Conservation (phyloP, 306 rosid species). For the Bauhinia variegata region DNA sequence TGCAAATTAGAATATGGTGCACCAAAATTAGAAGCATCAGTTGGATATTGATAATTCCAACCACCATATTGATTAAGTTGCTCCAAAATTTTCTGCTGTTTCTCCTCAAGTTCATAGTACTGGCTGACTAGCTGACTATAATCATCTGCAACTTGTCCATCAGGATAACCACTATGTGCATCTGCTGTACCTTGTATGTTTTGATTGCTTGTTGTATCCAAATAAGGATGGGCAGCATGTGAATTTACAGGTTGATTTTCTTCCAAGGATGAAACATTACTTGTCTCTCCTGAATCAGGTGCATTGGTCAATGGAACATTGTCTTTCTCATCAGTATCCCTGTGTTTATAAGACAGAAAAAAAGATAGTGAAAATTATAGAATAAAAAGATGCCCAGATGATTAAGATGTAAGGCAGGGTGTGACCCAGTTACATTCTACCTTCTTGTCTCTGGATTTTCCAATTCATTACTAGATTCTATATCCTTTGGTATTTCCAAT, state of each 20-base stretch:
- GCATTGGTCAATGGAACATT: no score
- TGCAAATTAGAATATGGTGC: conserved; percentile 41
- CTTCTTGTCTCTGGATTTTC: conserved; percentile 37
- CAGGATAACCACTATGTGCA: conserved; percentile 41
- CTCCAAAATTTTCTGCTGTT: conserved; percentile 69
- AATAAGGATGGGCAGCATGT: conserved; percentile 35
- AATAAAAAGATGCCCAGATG: not conserved
- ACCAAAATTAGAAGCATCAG: conserved; percentile 43
- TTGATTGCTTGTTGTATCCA: conserved; percentile 41
- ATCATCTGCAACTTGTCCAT: conserved; percentile 47
- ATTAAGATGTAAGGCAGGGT: not conserved
- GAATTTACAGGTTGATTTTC: conserved; percentile 46
- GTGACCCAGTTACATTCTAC: conserved; percentile 36
- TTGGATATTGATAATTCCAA: conserved; percentile 56
- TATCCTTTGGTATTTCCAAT: conserved; percentile 27
- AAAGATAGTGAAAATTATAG: conserved; percentile 23
- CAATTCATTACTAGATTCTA: conserved; percentile 14
- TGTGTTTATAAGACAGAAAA: conserved; percentile 40
- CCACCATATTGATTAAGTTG: conserved; percentile 71
- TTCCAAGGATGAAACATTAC: conserved; percentile 39
- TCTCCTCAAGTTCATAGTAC: conserved; percentile 87
- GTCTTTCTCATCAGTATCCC: no score
- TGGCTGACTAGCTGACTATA: conserved; percentile 63
- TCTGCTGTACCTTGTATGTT: conserved; percentile 30
- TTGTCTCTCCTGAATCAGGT: conserved; percentile 49